Percentiles rank a stretch among this genome's conserved stretches.
phyloP scores from a whole-genome alignment of 352 stramenopile genomes.

The Phytophthora tubulina region DNA sequence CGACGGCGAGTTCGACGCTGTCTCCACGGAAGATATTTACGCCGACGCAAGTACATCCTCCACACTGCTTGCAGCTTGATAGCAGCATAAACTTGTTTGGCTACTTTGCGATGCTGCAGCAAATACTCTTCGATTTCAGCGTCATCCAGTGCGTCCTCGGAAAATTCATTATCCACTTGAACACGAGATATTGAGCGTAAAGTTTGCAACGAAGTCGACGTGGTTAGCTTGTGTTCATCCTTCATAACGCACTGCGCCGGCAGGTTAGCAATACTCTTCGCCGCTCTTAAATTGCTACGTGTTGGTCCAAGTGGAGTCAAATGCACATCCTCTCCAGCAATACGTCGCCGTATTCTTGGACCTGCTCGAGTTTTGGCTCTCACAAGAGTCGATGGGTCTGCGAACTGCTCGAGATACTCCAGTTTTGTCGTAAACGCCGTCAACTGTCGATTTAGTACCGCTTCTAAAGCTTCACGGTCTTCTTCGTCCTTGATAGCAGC shows the following conservation, averaged over 20 bases:
- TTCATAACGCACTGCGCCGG: not conserved
- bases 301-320: slow-evolving; percentile 19
- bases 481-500: slow-evolving; percentile 36
- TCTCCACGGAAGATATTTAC: slow-evolving; percentile 60
- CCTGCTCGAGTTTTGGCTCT: slow-evolving; percentile 27
- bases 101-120: slow-evolving; percentile 22
- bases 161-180: slow-evolving; percentile 16
- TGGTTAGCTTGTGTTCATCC: slow-evolving; percentile 8
- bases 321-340: slow-evolving; percentile 30
- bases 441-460: slow-evolving; percentile 31
- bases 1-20: slow-evolving; percentile 38
- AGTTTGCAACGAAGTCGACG: slow-evolving; percentile 30
- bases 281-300: slow-evolving; percentile 18
- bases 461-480: slow-evolving; percentile 28
- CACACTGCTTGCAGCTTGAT: slow-evolving; percentile 62
- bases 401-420: slow-evolving; percentile 43
- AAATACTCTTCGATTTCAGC: slow-evolving; percentile 37
- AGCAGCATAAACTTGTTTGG: slow-evolving; percentile 41
- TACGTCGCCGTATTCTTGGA: slow-evolving; percentile 23
- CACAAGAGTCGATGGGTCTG: not conserved
- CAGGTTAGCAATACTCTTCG: slow-evolving; percentile 19
- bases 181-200: slow-evolving; percentile 3
- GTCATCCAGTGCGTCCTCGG: slow-evolving; percentile 32
- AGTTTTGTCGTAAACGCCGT: slow-evolving; percentile 45
- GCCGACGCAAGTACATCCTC: slow-evolving; percentile 56